A percentile compares a stretch with the other conserved stretches of the same genome.
These are phyloP conservation scores for Sporisorium sorghi DNA, from an alignment of 1,284 basidiomycete genomes.

Conservation along the genomic window DNA sequence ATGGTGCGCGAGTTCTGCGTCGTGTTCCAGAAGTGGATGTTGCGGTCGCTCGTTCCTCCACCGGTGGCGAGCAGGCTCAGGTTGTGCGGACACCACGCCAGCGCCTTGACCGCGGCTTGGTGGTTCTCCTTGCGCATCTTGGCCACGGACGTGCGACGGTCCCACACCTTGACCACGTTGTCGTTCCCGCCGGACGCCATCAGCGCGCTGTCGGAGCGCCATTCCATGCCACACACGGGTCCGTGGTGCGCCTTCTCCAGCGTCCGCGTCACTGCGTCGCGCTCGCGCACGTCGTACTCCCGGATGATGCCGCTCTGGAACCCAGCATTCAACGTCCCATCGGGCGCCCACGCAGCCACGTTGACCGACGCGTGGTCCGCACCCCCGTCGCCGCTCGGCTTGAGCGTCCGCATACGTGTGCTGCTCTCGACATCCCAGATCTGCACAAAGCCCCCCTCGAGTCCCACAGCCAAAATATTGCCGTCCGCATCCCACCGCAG, in stretches of 20 bases:
- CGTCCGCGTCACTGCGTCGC: constrained; percentile 59
- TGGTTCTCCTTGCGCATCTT: constrained; percentile 84
- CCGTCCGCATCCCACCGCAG: constrained; percentile 90
- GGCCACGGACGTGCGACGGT: constrained; percentile 86
- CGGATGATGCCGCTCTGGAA: constrained; percentile 65
- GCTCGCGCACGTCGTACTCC: constrained; percentile 66
- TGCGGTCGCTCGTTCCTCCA: constrained; percentile 93
- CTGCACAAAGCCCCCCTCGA: constrained; percentile 87
- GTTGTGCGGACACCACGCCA: constrained; percentile 99
- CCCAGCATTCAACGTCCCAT: constrained; percentile 63
- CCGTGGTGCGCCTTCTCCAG: constrained; percentile 63
- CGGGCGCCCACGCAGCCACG: constrained; percentile 63
- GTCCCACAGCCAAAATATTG: constrained; percentile 84
- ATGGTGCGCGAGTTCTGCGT: constrained; percentile 64
- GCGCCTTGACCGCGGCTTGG: constrained; percentile 72
- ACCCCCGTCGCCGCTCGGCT: constrained; percentile 62
- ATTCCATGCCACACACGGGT: constrained; percentile 65
- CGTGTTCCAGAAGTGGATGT: constrained; percentile 85
- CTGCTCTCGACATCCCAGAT: constrained; percentile 92
- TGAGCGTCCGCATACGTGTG: constrained; percentile 80
- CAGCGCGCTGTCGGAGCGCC: constrained; percentile 74
- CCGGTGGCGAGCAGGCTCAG: constrained; percentile 89
- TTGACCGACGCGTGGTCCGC: constrained; percentile 60
- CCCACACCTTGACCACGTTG: constrained; percentile 94
- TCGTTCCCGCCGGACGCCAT: constrained; percentile 96